These are phyloP conservation scores for Bondarzewia mesenterica DNA, from an alignment of 1,284 basidiomycete species.

Conservation along the genomic window DNA sequence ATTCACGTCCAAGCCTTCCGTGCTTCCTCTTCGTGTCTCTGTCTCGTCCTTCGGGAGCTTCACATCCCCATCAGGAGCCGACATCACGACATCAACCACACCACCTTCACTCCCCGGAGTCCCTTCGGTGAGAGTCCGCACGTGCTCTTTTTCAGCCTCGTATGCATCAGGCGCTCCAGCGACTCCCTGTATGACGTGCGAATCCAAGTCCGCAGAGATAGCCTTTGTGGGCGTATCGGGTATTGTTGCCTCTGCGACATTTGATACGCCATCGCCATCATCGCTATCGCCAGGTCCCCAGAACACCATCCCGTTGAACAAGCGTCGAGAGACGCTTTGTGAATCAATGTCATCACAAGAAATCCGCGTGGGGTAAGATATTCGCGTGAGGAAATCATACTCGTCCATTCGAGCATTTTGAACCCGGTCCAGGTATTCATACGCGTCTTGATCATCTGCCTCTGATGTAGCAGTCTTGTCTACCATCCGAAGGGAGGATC, in stretches of 20 bases:
- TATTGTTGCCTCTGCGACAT: no score
- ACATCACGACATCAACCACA: neutral
- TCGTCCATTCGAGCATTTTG: constrained; percentile 13
- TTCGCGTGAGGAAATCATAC: constrained; percentile 16
- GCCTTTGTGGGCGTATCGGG: no score
- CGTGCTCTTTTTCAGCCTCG: neutral
- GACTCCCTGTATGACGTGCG: neutral
- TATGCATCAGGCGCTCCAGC: neutral
- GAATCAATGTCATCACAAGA: constrained; percentile 21
- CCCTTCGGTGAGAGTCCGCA: neutral
- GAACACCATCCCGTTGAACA: constrained; percentile 8
- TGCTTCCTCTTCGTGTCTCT: neutral
- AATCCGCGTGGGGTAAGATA: constrained; percentile 9
- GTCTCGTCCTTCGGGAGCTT: neutral
- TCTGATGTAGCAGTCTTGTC: neutral
- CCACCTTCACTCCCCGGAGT: neutral
- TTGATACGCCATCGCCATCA: neutral
- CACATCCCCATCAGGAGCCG: neutral
- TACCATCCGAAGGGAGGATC: neutral
- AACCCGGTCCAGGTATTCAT: neutral
- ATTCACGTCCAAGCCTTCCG: neutral
- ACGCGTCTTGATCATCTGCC: neutral
- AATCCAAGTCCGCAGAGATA: neutral
- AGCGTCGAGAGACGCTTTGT: constrained; percentile 17
- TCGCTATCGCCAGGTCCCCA: neutral